These are phyloP conservation scores for Pseudocercospora cruenta DNA, from an alignment of 2,329 filamentous ascomycete species.

Conservation along the genomic window DNA sequence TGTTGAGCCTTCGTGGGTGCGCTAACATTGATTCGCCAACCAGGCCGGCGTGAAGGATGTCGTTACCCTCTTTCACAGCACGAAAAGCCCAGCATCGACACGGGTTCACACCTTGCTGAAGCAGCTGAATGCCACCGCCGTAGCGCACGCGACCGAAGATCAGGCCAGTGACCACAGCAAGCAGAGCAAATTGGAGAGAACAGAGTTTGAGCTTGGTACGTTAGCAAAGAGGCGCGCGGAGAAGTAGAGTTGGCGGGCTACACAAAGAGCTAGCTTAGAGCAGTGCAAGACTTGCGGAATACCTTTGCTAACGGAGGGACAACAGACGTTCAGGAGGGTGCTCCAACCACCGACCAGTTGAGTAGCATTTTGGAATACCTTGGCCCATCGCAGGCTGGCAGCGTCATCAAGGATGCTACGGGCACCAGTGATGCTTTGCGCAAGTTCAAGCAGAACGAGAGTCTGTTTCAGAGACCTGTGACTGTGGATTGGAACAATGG, in stretches of 20 bases:
- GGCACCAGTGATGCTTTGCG: slow-evolving; percentile 77
- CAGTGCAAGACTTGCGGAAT: background rate
- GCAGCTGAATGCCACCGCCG: slow-evolving; percentile 72
- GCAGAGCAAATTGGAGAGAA: slow-evolving; percentile 62
- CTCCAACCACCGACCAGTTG: slow-evolving; percentile 81
- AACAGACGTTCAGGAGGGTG: slow-evolving; percentile 73
- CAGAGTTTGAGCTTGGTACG: slow-evolving; percentile 74
- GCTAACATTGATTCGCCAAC: background rate
- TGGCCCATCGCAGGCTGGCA: slow-evolving; percentile 62
- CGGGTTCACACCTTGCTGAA: slow-evolving; percentile 78
- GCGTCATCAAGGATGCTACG: slow-evolving; percentile 74
- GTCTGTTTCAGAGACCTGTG: slow-evolving; percentile 74
- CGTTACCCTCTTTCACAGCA: slow-evolving; percentile 93
- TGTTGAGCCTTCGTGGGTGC: background rate
- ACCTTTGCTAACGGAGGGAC: slow-evolving; percentile 4
- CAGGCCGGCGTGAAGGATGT: slow-evolving; percentile 67
- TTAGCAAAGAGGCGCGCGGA: slow-evolving; percentile 7
- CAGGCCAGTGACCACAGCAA: slow-evolving; percentile 69
- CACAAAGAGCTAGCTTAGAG: background rate
- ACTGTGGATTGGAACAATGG: slow-evolving; percentile 96
- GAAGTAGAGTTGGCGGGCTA: background rate
- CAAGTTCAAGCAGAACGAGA: slow-evolving; percentile 71
- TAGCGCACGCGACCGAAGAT: slow-evolving; percentile 70
- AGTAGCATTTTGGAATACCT: slow-evolving; percentile 83
- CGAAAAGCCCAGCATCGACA: slow-evolving; percentile 71